Evolutionary conservation across 225 moss, liverwort and hornwort species (phyloP).

Genomic region (Physcomitrellopsis africana): DNA sequence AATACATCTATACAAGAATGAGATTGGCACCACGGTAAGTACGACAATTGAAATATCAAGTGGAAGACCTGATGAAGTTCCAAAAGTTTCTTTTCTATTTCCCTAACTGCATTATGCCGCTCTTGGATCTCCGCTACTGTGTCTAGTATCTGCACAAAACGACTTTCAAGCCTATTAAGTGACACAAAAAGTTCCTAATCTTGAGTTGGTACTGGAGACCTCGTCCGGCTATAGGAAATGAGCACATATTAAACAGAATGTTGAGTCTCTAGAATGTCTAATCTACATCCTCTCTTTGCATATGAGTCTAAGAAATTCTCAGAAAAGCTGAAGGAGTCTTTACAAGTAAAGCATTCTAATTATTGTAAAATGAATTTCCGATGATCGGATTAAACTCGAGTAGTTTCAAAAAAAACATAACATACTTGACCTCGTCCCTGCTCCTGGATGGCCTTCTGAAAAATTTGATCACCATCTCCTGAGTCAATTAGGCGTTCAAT

Average conservation of each 20-base stretch:
- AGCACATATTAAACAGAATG: background rate
- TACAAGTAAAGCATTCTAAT: background rate
- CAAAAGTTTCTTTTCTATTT: conserved; percentile 89
- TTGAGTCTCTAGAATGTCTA: background rate
- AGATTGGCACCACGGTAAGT: background rate
- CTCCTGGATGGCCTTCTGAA: conserved; percentile 87
- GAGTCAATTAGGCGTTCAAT: conserved; percentile 90
- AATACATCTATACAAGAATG: background rate
- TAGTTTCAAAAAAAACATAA: conserved; percentile 5
- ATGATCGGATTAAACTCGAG: background rate
- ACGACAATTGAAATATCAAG: background rate
- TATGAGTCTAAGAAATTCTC: too few species aligned
- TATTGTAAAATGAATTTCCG: background rate
- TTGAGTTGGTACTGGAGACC: background rate
- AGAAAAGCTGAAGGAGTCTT: background rate
- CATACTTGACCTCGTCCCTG: conserved; percentile 89
- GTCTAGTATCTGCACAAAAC: conserved; percentile 69
- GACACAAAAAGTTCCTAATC: background rate
- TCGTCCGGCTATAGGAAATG: background rate
- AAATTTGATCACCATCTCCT: conserved; percentile 90
- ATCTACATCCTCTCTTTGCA: background rate
- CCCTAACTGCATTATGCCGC: conserved; percentile 85
- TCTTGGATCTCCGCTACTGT: conserved; percentile 96
- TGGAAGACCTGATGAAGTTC: conserved; percentile 84
- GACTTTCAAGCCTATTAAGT: background rate